A percentile compares a stretch with the other conserved stretches of the same genome.
phyloP scores from a whole-genome alignment of 352 stramenopile species.

The Phytophthora kernoviae region DNA sequence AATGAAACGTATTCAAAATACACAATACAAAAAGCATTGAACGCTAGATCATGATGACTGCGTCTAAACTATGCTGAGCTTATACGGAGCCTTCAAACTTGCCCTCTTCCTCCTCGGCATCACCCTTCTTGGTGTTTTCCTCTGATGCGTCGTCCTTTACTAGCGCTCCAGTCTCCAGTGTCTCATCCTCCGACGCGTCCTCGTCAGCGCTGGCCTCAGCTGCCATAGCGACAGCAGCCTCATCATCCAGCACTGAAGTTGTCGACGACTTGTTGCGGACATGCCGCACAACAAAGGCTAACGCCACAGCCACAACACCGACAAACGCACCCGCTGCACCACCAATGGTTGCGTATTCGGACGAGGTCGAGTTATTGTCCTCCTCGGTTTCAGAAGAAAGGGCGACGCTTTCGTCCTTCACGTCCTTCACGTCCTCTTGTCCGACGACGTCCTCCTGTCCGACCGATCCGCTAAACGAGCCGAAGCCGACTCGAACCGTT shows the following conservation, averaged over 20 bases:
- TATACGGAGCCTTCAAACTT: slow-evolving; percentile 63
- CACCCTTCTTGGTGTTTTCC: slow-evolving; percentile 23
- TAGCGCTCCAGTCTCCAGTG: slow-evolving; percentile 32
- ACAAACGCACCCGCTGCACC: slow-evolving; percentile 31
- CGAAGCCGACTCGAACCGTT: slow-evolving; percentile 32
- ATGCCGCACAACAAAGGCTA: slow-evolving; percentile 34
- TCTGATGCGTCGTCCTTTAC: slow-evolving; percentile 28
- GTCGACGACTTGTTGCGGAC: slow-evolving; percentile 18
- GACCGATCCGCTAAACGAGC: slow-evolving; percentile 17
- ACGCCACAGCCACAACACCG: slow-evolving; percentile 32
- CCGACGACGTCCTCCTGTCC: slow-evolving; percentile 1
- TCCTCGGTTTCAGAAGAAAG: slow-evolving; percentile 27
- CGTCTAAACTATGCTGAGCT: slow-evolving; percentile 10
- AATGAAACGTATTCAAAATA: slow-evolving; percentile 17
- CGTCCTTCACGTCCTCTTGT: slow-evolving; percentile 22
- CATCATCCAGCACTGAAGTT: slow-evolving; percentile 36
- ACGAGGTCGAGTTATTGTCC: slow-evolving; percentile 20
- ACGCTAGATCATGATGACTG: slow-evolving; percentile 5
- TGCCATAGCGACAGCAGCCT: slow-evolving; percentile 45
- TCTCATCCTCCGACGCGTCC: slow-evolving; percentile 39
- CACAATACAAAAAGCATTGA: slow-evolving; percentile 28
- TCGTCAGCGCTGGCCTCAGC: slow-evolving; percentile 38
- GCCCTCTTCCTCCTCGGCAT: slow-evolving; percentile 45
- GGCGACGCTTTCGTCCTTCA: slow-evolving; percentile 31
- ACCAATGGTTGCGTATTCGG: slow-evolving; percentile 29